Percentiles rank a stretch among this genome's conserved stretches.
Conservation (phyloP, 768 basidiomycete genomes). For the Arthromyces matolae region DNA sequence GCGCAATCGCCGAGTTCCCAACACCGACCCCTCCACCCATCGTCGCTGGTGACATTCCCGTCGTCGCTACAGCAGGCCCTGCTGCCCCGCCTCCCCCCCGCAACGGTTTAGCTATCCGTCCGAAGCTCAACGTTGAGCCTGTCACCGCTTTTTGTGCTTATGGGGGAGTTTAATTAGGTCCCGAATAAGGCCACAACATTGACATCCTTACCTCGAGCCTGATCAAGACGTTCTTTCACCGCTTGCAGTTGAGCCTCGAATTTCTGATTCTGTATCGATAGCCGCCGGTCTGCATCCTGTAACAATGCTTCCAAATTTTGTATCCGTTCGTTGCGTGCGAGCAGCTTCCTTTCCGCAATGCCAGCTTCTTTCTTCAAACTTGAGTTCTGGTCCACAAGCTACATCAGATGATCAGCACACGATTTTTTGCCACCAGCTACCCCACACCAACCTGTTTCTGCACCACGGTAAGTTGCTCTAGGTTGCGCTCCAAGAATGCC, state of each 20-base stretch:
- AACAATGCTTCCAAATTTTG: conserved; percentile 91
- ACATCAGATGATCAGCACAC: conserved; percentile 13
- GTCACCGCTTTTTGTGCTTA: conserved; percentile 75
- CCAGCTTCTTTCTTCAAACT: conserved; percentile 96
- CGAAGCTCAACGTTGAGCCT: conserved; percentile 76
- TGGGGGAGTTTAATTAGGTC: conserved; percentile 14
- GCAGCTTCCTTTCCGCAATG: conserved; percentile 92
- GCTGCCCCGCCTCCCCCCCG: conserved; percentile 84
- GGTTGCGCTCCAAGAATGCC: conserved; percentile 95
- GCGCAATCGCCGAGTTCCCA: conserved; percentile 55
- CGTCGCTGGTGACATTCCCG: too few relatives aligned
- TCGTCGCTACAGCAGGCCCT: conserved; percentile 33
- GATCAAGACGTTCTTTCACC: conserved; percentile 88
- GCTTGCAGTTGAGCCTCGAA: conserved; percentile 91
- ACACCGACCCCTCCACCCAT: conserved; percentile 42
- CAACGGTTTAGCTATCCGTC: conserved; percentile 94
- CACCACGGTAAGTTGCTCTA: conserved; percentile 91
- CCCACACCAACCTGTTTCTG: conserved; percentile 82
- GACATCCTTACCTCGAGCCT: conserved; percentile 74
- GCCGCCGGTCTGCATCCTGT: conserved; percentile 89
- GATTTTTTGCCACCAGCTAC: neutral
- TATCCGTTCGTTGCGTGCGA: conserved; percentile 96
- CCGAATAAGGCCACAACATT: conserved; percentile 10
- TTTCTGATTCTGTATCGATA: conserved; percentile 92
- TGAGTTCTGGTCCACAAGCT: conserved; percentile 99